Evolutionary conservation across 2,329 filamentous ascomycete species (phyloP).

Genomic region (Paracamarosporium sp.): DNA sequence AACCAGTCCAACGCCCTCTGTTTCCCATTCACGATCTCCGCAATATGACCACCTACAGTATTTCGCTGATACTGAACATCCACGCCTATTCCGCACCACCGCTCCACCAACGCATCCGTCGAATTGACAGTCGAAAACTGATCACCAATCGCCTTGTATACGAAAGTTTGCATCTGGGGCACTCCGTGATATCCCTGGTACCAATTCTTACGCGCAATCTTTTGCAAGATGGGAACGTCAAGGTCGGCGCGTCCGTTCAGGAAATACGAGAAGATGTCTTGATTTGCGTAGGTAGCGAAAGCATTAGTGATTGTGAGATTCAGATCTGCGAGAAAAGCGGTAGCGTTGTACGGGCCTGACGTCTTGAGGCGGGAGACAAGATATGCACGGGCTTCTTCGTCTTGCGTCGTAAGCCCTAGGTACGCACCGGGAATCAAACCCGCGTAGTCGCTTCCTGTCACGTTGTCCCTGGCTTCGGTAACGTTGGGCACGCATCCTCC

Average conservation of each 20-base stretch:
- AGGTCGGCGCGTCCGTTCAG: slow-evolving; percentile 11
- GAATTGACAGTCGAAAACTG: slow-evolving; percentile 34
- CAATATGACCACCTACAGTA: slow-evolving; percentile 29
- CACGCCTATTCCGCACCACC: slow-evolving; percentile 28
- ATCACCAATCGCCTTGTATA: slow-evolving; percentile 41
- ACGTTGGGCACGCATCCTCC: slow-evolving; percentile 41
- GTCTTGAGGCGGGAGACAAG: slow-evolving; percentile 12
- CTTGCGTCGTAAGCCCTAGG: slow-evolving; percentile 21
- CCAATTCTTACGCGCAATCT: slow-evolving; percentile 7
- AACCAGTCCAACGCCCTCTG: slow-evolving; percentile 18
- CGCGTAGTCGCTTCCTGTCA: slow-evolving; percentile 29
- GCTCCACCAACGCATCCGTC: slow-evolving; percentile 32
- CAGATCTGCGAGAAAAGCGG: slow-evolving; percentile 13
- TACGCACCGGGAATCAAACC: slow-evolving; percentile 24
- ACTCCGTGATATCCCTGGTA: slow-evolving; percentile 22
- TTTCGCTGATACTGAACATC: slow-evolving; percentile 34
- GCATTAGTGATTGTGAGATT: slow-evolving; percentile 8
- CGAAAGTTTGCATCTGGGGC: slow-evolving; percentile 32
- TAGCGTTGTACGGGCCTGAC: slow-evolving; percentile 12
- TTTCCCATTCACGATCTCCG: slow-evolving; percentile 17
- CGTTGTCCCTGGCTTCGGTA: slow-evolving; percentile 23
- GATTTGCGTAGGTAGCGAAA: slow-evolving; percentile 7
- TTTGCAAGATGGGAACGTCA: slow-evolving; percentile 1
- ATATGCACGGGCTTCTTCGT: slow-evolving; percentile 10
- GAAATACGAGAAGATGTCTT: slow-evolving; percentile 24